Base-by-base conservation (phyloP, 345 rosid species). In the Abelmoschus esculentus region DNA sequence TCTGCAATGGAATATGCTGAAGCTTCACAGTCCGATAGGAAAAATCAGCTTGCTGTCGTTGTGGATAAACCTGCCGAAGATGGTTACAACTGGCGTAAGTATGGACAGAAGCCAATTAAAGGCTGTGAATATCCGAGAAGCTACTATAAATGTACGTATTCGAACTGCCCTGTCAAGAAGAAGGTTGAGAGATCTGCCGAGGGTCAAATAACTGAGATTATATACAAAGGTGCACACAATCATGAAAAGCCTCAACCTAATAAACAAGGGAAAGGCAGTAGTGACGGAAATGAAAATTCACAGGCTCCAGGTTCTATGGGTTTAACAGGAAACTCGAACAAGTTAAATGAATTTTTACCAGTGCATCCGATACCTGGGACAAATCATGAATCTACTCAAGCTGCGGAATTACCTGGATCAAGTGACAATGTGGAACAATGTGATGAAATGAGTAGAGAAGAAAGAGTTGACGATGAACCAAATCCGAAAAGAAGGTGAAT, bases 41-140 rank as follows among this genome's bases (percentile, higher is more conserved):
- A 80, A 81, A 79, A 72, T 77, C 87, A 87, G 28, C 71, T 78
- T 73, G 74, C 82, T 50, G 53, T 69, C 61, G 76, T 78, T 42
- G 89, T 85, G 69, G 96, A 89, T 76, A 95, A 95, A 81, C 96
- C 97, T 15, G 86, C 87, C 56, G 89, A 90, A 79, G 97, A 95
- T 75, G 97, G 97, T 55, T 95, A 90, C 73, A 91, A 91, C 73
- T 95, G 99, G 99, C 85, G 96, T 64, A 95, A 95, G 78, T 95
- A 95, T 72, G 99, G 99, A 60, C 99, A 91, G 83, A 91, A 95
- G 83, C 96, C 96, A 26, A 91, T 95, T 28, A 91, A 95, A 83
- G 96, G 99, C 70, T 87, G 93, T 67, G 96, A 89, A 74, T 91
- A 80, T 83, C 97, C 99, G 5, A 78, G 99, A 78, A 95, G 99